Evolutionary conservation across 2,329 filamentous ascomycete species (phyloP).

Genomic region (Colletotrichum tofieldiae): DNA sequence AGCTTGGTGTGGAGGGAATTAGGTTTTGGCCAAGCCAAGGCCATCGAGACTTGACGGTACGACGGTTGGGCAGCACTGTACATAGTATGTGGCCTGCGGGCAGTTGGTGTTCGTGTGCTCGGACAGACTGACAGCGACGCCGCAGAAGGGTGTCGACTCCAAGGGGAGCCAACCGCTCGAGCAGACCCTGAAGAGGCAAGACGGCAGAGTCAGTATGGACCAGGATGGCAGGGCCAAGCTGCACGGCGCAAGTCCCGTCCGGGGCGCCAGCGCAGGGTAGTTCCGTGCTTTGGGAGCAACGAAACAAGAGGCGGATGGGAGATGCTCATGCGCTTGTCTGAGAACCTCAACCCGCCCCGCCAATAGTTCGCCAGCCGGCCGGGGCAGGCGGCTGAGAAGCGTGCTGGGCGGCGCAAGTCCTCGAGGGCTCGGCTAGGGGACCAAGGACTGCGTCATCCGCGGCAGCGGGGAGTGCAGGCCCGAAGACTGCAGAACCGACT

Average conservation of each 20-base stretch:
- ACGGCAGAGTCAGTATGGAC: constrained; percentile 8
- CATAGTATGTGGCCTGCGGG: background rate
- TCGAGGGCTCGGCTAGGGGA: background rate
- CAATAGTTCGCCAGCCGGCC: constrained; percentile 26
- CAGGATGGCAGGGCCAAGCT: constrained; percentile 15
- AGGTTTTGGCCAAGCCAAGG: constrained; percentile 3
- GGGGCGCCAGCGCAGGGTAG: constrained; percentile 14
- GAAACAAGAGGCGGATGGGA: constrained; percentile 34
- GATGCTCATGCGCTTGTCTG: constrained; percentile 40
- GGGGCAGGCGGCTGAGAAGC: constrained; percentile 22
- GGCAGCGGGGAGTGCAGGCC: constrained; percentile 26
- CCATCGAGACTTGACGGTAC: background rate
- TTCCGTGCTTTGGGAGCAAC: constrained; percentile 23
- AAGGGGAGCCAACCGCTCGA: background rate
- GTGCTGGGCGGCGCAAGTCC: constrained; percentile 19
- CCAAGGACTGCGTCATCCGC: constrained; percentile 2
- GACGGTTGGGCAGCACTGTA: background rate
- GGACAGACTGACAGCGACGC: constrained; percentile 32
- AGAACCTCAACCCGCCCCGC: constrained; percentile 17
- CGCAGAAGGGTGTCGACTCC: background rate
- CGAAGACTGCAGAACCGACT: constrained; percentile 40
- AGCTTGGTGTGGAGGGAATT: constrained; percentile 1
- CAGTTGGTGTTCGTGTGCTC: constrained; percentile 12
- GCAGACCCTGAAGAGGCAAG: constrained; percentile 22
- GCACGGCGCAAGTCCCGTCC: background rate